Base-by-base conservation (phyloP, 1,139 yeast species). In the Magnusiomyces tetraspermus region DNA sequence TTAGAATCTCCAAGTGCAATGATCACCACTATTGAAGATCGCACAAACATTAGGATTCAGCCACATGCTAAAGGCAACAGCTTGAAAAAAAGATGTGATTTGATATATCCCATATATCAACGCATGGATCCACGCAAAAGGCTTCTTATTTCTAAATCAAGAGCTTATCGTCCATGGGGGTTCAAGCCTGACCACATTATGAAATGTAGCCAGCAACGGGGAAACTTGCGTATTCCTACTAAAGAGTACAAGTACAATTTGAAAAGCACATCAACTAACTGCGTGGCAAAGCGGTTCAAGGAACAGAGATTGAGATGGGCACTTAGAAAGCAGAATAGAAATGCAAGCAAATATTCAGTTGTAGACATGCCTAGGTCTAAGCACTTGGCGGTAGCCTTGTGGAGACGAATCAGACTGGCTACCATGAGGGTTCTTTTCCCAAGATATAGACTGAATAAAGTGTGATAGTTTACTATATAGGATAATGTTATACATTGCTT, bases 81-180 rank as follows among this genome's bases (percentile, higher is more conserved):
- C n/a, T 13, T 45, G 11, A 33, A 31, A 31, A 17, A 22, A 2
- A 4, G 48, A 4, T 23, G 5, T 15, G 48, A 45, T 17, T 21
- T 30, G 37, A 15, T 45, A 15, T 45, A 45, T 17, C 17, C 48
- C 6, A 30, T 45, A 2, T n/a, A 19, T 2, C 26, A 45, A 21
- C 48, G 48, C 2, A 45, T 45, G 8, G 38, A 45, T 31, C 40
- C 40, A 21, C n/a, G 24, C 3, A 15, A 23, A 6, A 30, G 48
- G 10, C 48, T 31, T 1, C 38, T 45, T 15, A 13, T 45, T 10
- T 45, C 48, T 15, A 45, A 31, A 33, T 45, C 48, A 11, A 22
- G 48, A 19, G 48, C 26, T 2, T 45, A 45, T n/a, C 40, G 19
- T 45, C 48, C 48, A 28, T 45, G 38, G 37, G 48, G 48, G 26